phyloP scores from a whole-genome alignment of 345 rosid species.

The Populus euphratica region DNA sequence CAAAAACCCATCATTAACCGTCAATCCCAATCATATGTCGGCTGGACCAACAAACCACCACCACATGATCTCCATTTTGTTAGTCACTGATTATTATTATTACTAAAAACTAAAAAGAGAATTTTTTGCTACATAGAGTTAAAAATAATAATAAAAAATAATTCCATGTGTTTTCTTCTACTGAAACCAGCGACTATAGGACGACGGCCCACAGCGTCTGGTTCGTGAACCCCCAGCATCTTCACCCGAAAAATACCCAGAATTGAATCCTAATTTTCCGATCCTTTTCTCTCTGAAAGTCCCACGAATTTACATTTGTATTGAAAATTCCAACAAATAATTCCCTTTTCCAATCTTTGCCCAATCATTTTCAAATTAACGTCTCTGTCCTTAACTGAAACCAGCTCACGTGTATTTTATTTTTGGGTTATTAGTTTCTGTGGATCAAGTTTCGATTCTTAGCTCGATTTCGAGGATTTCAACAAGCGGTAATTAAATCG shows the following conservation, averaged over 20 bases:
- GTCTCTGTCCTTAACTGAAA: background rate
- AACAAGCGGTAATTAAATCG: conserved; percentile 1
- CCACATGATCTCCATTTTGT: background rate
- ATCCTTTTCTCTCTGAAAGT: background rate
- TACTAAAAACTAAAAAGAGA: background rate
- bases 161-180: background rate
- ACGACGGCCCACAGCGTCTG: conserved; percentile 11
- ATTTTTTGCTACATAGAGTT: background rate
- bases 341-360: background rate
- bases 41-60: background rate
- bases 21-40: background rate
- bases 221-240: conserved; percentile 9
- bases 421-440: background rate
- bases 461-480: background rate
- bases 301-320: background rate
- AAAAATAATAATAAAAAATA: background rate
- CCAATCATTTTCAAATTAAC: background rate
- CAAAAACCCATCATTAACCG: background rate
- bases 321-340: background rate
- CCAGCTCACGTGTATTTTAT: background rate
- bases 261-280: conserved; percentile 5
- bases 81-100: too few relatives aligned
- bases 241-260: background rate
- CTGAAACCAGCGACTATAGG: conserved; percentile 1
- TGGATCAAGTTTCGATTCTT: conserved; percentile 13